Evolutionary conservation across 192 early-diverging fungal genomes (phyloP).

Genomic region (Dimargaris verticillata): DNA sequence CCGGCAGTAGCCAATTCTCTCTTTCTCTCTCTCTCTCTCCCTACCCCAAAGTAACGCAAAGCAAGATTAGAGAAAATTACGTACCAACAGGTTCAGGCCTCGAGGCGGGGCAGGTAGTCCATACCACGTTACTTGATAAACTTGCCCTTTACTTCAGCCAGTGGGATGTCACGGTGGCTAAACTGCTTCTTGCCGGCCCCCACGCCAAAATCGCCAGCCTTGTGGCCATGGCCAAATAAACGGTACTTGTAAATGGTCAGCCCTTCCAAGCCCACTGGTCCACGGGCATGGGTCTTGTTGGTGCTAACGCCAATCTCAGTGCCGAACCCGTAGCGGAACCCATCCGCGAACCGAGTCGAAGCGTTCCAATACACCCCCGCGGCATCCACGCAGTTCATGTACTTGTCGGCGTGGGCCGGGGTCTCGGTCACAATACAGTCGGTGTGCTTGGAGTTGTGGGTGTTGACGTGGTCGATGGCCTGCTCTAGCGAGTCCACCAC

Average conservation of each 20-base stretch:
- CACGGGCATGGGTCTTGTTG: constrained; percentile 98
- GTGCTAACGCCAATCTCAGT: constrained; percentile 95
- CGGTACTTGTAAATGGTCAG: constrained; percentile 97
- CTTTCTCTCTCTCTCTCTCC: too few species aligned
- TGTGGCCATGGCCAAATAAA: constrained; percentile 77
- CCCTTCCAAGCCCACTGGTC: constrained; percentile 93
- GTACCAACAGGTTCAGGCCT: too few species aligned
- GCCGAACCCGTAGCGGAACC: constrained; percentile 97
- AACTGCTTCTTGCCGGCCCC: constrained; percentile 48
- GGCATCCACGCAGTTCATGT: constrained; percentile 85
- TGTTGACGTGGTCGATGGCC: constrained; percentile 86
- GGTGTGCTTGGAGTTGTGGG: constrained; percentile 88
- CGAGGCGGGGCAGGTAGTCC: too few species aligned
- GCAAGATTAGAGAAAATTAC: too few species aligned
- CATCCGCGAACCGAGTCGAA: constrained; percentile 88
- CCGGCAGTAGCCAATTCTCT: too few species aligned
- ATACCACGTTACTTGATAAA: constrained; percentile 11
- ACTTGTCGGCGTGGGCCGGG: constrained; percentile 49
- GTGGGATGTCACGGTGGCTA: constrained; percentile 48
- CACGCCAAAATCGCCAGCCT: constrained; percentile 59
- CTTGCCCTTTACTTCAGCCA: constrained; percentile 21
- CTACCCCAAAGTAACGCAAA: too few species aligned
- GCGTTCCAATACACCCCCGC: constrained; percentile 99
- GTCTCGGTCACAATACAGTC: constrained; percentile 84
- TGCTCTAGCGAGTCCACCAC: constrained; percentile 53